Evolutionary conservation across 1,284 basidiomycete species (phyloP), one percentile per base, ranked within the genome.

Genomic region (Cryptococcus sp.): DNA sequence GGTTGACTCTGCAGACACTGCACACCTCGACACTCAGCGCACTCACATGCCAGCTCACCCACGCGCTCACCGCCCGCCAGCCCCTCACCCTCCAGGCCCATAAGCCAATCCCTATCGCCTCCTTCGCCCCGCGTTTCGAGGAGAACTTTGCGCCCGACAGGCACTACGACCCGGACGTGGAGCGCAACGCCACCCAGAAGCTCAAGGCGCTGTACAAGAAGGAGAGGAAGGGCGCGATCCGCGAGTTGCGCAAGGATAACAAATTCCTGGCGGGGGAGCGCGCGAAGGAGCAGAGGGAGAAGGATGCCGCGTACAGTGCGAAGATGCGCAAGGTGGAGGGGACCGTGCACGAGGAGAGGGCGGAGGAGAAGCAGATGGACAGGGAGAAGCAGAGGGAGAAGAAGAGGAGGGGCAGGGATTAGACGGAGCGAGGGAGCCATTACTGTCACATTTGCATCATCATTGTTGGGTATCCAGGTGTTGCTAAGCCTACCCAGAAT

Each of bases 201-300:
- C 79, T 98, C 67, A 87, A 88, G 50, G 84, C 85, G 38, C 85
- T 95, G 75, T 87, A 92, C 81, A 96, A 96, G 79, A 88, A 98
- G 79, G 96, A 98, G 80, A 83, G 84, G 73, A 98, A 98, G 81
- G 94, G 96, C 36, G 96, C 96, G 2, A 92, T 99, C 60, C 83
- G 95, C 54, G 96, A 99, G 73, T 81, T 99, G 56, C 85, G 96
- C 61, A 96, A 96, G 80, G 96, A 99, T 75, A 87, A 91, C 60
- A 83, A 85, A 61, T 98, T 98, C 84, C 81, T 98, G 75, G 93
- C 96, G 11, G 82, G 82, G 48, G 91, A 93, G 69, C 85, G 91
- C 69, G 87, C 90, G 67, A 84, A 86, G 78, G 86, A 87, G 72
- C 88, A 91, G 77, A 81, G 83, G 71, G 86, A 87, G 76, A 91